phyloP scores from a whole-genome alignment of 1,284 basidiomycete species.

The Sanghuangporus baumii region DNA sequence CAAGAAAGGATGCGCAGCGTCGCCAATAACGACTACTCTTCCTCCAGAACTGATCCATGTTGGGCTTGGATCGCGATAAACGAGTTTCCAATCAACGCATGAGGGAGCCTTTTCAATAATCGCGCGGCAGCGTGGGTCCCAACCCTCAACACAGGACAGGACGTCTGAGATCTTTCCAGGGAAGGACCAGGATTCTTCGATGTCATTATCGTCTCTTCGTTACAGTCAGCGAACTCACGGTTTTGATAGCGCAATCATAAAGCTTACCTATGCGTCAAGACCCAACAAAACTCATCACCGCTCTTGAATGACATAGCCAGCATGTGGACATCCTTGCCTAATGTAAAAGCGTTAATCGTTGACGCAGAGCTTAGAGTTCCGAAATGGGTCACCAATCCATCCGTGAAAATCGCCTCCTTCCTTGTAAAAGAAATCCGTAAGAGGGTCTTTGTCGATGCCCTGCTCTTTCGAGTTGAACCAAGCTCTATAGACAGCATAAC shows the following conservation, averaged over 20 bases:
- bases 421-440: conserved; percentile 18
- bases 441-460: conserved; percentile 20
- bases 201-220: conserved; percentile 20
- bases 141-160: conserved; percentile 19
- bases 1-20: conserved; percentile 21
- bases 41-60: conserved; percentile 20
- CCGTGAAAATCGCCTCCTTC: conserved; percentile 20
- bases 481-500: conserved; percentile 21
- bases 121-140: conserved; percentile 18
- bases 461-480: conserved; percentile 21
- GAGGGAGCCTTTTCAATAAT: conserved; percentile 16
- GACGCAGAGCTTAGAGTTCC: background rate
- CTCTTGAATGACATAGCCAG: conserved; percentile 18
- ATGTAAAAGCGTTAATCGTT: background rate
- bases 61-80: conserved; percentile 22
- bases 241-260: background rate
- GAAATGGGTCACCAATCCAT: conserved; percentile 10
- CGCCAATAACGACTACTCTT: conserved; percentile 20
- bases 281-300: conserved; percentile 22
- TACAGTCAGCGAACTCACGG: background rate
- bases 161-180: conserved; percentile 22
- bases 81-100: conserved; percentile 23
- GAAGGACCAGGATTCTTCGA: conserved; percentile 22
- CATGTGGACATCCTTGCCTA: conserved; percentile 19
- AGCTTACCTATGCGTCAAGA: conserved; percentile 20